phyloP scores from a whole-genome alignment of 2,329 filamentous ascomycete species.

The Cadophora malorum region DNA sequence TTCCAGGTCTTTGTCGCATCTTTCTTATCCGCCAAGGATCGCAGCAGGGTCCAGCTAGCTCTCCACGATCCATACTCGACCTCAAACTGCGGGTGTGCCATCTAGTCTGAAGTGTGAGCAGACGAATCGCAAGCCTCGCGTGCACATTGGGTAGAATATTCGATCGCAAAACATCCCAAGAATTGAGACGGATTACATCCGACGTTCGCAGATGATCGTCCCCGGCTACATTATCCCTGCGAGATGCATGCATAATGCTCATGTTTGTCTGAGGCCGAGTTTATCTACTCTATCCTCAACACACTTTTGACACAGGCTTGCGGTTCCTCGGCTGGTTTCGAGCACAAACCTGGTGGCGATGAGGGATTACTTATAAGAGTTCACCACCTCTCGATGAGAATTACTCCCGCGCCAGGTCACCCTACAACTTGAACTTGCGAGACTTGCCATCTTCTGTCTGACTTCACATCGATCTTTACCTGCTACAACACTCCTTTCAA shows the following conservation, averaged over 20 bases:
- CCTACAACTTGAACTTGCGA: background rate
- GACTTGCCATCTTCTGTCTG: background rate
- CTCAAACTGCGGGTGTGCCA: constrained; percentile 12
- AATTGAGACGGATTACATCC: constrained; percentile 1
- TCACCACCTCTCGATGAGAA: background rate
- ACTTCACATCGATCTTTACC: constrained; percentile 9
- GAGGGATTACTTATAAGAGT: background rate
- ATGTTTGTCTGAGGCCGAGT: background rate
- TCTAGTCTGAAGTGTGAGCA: background rate
- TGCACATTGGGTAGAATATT: background rate
- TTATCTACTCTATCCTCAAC: constrained; percentile 9
- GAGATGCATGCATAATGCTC: background rate
- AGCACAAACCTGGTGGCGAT: background rate
- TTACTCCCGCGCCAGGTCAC: background rate
- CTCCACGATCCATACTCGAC: background rate
- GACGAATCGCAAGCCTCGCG: background rate
- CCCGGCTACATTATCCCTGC: background rate
- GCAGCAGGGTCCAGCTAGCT: background rate
- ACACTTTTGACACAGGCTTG: background rate
- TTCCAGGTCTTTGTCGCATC: background rate
- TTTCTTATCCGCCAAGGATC: background rate
- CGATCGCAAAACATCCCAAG: background rate
- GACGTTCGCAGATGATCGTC: too few species aligned
- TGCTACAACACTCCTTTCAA: constrained; percentile 12
- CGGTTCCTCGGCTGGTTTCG: background rate